Percentiles rank a stretch among this genome's conserved stretches.
Evolutionary conservation across 345 rosid genomes (phyloP).

Genomic region (Brassica carinata): DNA sequence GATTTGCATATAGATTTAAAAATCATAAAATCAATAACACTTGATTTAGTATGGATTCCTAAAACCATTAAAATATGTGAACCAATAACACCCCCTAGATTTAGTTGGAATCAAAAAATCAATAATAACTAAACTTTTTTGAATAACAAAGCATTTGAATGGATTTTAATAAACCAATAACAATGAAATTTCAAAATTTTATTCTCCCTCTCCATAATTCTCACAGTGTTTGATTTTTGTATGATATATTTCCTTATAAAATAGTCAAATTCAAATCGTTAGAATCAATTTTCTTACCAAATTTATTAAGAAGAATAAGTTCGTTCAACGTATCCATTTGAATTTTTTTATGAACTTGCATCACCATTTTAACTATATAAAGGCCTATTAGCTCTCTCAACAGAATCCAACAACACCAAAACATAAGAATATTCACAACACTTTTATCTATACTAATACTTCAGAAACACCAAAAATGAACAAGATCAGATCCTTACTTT

Average conservation of each 20-base stretch:
- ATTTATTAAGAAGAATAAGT: not conserved
- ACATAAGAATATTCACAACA: constrained; percentile 6
- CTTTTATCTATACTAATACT: not conserved
- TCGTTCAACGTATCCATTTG: not conserved
- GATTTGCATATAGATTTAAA: too few relatives aligned
- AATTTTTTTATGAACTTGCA: not conserved
- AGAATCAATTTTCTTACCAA: not conserved
- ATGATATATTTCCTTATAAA: not conserved
- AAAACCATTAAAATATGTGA: too few relatives aligned
- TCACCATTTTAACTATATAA: constrained; percentile 4
- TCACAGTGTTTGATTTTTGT: not conserved
- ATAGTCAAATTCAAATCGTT: not conserved
- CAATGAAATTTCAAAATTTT: too few relatives aligned
- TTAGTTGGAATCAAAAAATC: too few relatives aligned
- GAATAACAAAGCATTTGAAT: too few relatives aligned
- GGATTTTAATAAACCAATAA: too few relatives aligned
- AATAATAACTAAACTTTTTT: too few relatives aligned
- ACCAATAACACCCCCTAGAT: too few relatives aligned
- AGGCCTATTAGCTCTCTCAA: not conserved
- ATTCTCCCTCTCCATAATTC: too few relatives aligned
- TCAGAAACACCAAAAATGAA: not conserved
- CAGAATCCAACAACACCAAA: constrained; percentile 1
- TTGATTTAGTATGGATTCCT: too few relatives aligned
- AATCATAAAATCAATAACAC: too few relatives aligned
- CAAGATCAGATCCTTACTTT: not conserved